phyloP scores from a whole-genome alignment of 2,329 filamentous ascomycete genomes.

The Pseudopithomyces maydicus region DNA sequence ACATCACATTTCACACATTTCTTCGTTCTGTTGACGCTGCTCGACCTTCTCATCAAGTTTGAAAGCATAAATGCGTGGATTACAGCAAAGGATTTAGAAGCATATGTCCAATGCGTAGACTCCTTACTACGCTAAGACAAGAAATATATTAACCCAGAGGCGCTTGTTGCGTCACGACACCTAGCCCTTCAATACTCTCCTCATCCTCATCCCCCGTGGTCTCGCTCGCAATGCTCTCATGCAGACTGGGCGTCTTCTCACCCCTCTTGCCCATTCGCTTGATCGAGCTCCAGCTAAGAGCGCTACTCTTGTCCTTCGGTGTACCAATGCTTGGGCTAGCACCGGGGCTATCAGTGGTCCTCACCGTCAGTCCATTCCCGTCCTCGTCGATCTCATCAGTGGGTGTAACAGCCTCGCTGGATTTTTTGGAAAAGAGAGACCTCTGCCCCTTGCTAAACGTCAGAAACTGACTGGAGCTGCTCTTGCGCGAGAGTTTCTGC shows the following conservation, averaged over 20 bases:
- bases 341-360: slow-evolving; percentile 33
- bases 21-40: too few species aligned
- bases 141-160: neutral
- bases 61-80: too few species aligned
- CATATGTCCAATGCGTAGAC: neutral
- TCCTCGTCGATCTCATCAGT: slow-evolving; percentile 47
- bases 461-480: slow-evolving; percentile 52
- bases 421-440: slow-evolving; percentile 38
- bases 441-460: slow-evolving; percentile 46
- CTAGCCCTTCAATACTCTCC: slow-evolving; percentile 14
- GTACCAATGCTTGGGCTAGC: slow-evolving; percentile 44
- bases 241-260: slow-evolving; percentile 53
- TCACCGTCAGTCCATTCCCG: slow-evolving; percentile 26
- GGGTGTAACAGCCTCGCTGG: slow-evolving; percentile 41
- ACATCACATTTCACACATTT: too few species aligned
- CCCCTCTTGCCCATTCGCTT: slow-evolving; percentile 49
- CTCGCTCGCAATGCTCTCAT: slow-evolving; percentile 52
- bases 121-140: neutral
- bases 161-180: neutral
- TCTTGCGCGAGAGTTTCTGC: slow-evolving; percentile 56
- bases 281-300: slow-evolving; percentile 51
- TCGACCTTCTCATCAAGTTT: too few species aligned
- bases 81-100: too few species aligned
- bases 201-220: slow-evolving; percentile 46
- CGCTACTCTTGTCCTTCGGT: slow-evolving; percentile 44